Evolutionary conservation across 2,329 filamentous ascomycete species (phyloP).

Genomic region (Cadophora sp.): DNA sequence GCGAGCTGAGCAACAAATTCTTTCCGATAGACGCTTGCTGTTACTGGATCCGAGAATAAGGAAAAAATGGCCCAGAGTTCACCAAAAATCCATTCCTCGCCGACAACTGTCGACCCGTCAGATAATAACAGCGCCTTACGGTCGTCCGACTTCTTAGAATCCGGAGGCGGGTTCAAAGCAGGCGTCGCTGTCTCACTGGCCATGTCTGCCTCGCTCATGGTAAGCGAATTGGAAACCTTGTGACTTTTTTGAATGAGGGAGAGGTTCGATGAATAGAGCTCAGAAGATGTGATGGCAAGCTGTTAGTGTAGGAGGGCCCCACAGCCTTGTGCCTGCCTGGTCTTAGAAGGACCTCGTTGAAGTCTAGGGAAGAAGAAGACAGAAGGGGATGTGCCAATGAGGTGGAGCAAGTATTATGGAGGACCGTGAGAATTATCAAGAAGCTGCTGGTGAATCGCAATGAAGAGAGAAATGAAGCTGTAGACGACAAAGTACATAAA

Average conservation of each 20-base stretch:
- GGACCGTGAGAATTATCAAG: neutral
- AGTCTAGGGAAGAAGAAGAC: too few species aligned
- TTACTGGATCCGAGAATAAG: neutral
- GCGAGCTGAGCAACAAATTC: neutral
- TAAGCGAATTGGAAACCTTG: too few species aligned
- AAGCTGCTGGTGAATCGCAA: neutral
- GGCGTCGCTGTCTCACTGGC: too few species aligned
- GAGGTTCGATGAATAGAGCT: too few species aligned
- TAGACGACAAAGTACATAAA: neutral
- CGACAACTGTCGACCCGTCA: neutral
- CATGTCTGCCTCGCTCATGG: too few species aligned
- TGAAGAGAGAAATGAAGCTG: neutral
- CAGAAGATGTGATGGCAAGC: too few species aligned
- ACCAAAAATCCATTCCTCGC: neutral
- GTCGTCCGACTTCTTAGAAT: neutral
- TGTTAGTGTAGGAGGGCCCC: too few species aligned
- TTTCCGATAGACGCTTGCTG: neutral
- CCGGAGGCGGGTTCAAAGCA: neutral
- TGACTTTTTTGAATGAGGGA: too few species aligned
- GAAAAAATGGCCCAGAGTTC: neutral
- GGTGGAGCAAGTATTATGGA: neutral
- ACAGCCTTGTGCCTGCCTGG: neutral
- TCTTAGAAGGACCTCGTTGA: too few species aligned
- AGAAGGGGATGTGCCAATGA: too few species aligned
- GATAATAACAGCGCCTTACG: neutral